Base-by-base conservation (phyloP, 1,139 yeast species). In the Debaryomyces nepalensis region DNA sequence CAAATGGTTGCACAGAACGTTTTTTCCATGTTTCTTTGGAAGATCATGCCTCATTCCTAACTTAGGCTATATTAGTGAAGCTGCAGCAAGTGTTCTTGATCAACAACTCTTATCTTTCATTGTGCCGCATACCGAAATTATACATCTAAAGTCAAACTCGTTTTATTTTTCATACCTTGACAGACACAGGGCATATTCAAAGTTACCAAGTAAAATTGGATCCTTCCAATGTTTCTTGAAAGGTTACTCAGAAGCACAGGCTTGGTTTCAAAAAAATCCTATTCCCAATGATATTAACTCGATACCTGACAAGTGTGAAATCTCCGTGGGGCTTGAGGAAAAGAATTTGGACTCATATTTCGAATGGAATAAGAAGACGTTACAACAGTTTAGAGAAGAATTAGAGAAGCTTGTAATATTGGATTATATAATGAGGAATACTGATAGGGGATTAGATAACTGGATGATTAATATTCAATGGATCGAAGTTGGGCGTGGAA, bases 1-100 rank as follows among this genome's bases (percentile, higher is more conserved):
- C 2, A 85, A 85, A 62, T 85, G 91, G 91, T 59, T 84, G 6
- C 91, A 85, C 57, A 63, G 91, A 47, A 85, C 84, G 22, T 73
- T 84, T 48, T 85, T 84, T 46, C 91, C 91, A 0, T 85, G 90
- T 54, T 84, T 82, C 55, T 85, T 85, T 62, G 91, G 93, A 2
- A 61, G 93, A 42, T 77, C 86, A 27, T 84, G 90, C 54, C 63
- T 85, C 44, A 83, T 85, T 20, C 89, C 89, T 0, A 85, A 85
- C 56, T 70, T 82, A 37, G 91, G 89, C 0, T 85, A 84, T 58
- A 73, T 84, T 20, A 79, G 87, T 45, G 93, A 85, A 57, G 80
- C 85, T 4, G 88, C 87, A 0, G 89, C 91, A 0, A 77, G 85
- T 48, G 66, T 80, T 18, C 57, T 85, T 41, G 93, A 84, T 58